phyloP scores from a whole-genome alignment of 2,329 filamentous ascomycete genomes.

The Neofusicoccum laricinum region DNA sequence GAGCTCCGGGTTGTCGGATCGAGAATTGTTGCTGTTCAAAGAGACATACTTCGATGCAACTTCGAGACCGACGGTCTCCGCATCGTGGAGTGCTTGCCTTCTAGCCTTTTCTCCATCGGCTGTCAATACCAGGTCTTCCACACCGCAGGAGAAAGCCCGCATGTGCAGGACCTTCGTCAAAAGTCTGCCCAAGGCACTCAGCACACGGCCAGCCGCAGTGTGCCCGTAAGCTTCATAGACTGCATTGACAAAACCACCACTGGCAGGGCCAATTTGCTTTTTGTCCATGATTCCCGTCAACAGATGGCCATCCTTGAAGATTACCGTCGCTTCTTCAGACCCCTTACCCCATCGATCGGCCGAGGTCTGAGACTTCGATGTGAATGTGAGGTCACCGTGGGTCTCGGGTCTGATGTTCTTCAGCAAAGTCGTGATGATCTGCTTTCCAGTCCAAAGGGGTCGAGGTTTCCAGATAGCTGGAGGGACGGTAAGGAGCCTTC shows the following conservation, averaged over 20 bases:
- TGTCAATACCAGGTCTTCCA: slow-evolving; percentile 90
- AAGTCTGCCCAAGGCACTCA: slow-evolving; percentile 85
- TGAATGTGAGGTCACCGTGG: slow-evolving; percentile 74
- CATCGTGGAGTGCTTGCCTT: slow-evolving; percentile 64
- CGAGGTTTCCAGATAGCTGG: slow-evolving; percentile 81
- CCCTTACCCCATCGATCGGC: slow-evolving; percentile 75
- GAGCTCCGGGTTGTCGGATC: slow-evolving; percentile 68
- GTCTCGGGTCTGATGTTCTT: slow-evolving; percentile 83
- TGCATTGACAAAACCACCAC: slow-evolving; percentile 84
- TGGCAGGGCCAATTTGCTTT: slow-evolving; percentile 83
- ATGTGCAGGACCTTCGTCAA: slow-evolving; percentile 89
- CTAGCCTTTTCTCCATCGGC: slow-evolving; percentile 71
- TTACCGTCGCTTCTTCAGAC: slow-evolving; percentile 74
- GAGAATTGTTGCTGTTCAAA: slow-evolving; percentile 62
- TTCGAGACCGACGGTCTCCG: slow-evolving; percentile 68
- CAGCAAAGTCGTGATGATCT: slow-evolving; percentile 87
- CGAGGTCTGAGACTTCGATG: slow-evolving; percentile 73
- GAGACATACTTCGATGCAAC: slow-evolving; percentile 88
- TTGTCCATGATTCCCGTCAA: slow-evolving; percentile 93
- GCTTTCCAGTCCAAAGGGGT: slow-evolving; percentile 90
- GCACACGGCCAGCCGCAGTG: slow-evolving; percentile 76
- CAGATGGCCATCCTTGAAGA: slow-evolving; percentile 83
- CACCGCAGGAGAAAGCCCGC: slow-evolving; percentile 94
- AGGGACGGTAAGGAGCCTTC: slow-evolving; percentile 75
- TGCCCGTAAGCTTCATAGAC: slow-evolving; percentile 93